phyloP scores from a whole-genome alignment of 2,329 filamentous ascomycete genomes.

The Talaromyces albobiverticillius region DNA sequence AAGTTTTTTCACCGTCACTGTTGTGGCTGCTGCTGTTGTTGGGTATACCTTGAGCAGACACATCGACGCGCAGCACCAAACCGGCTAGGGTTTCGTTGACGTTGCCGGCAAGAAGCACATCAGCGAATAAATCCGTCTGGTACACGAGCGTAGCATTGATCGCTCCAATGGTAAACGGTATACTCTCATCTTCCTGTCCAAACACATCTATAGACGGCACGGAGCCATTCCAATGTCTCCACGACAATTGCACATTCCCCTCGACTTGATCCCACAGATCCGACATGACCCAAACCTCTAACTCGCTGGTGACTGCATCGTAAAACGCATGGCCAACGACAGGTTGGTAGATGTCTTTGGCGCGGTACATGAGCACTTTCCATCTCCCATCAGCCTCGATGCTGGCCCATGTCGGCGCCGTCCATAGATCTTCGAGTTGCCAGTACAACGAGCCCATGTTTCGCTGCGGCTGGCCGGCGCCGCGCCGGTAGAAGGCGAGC shows the following conservation, averaged over 20 bases:
- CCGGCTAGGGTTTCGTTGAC: background rate
- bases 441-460: slow-evolving; percentile 25
- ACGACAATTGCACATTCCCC: background rate
- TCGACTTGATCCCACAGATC: too few species aligned
- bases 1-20: too few species aligned
- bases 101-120: background rate
- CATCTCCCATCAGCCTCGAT: slow-evolving; percentile 53
- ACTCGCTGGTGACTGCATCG: too few species aligned
- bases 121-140: background rate
- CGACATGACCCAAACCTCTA: too few species aligned
- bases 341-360: background rate
- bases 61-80: background rate
- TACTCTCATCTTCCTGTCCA: background rate
- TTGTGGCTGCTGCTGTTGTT: background rate
- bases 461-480: too few species aligned
- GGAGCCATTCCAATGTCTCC: background rate
- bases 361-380: background rate
- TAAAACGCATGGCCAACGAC: too few species aligned
- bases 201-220: background rate
- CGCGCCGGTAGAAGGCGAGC: too few species aligned
- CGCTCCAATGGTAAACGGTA: background rate
- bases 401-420: slow-evolving; percentile 61
- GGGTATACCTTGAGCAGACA: background rate
- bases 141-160: slow-evolving; percentile 1
- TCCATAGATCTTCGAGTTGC: slow-evolving; percentile 51